Evolutionary conservation across 148 eudicot genomes (phyloP), one percentile per base, ranked within the genome.

Genomic region (Vaccinium macrocarpon): DNA sequence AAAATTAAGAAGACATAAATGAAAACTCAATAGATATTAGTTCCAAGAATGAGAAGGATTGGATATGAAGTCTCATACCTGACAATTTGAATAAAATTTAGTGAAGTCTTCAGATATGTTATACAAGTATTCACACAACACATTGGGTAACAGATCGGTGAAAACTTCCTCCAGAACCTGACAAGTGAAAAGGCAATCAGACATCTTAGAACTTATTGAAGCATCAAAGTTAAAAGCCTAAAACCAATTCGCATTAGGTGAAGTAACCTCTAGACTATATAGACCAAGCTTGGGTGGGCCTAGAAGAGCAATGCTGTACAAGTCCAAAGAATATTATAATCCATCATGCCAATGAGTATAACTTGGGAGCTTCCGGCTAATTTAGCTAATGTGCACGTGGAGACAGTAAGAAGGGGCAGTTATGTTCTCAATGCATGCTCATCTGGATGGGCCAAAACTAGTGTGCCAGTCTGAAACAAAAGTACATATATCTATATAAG

Each of bases 111-210:
- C 98, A 5, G 99, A 96, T 56, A 96, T 79, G 83, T 88, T 88
- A 82, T 93, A 96, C 52, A 96, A 86, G 88, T 93, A 96, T 87
- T 94, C 97, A 46, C 99, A 96, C 82, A 96, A 68, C 35, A 91
- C 86, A 80, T 94, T 93, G 32, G 99, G 98, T 57, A 91, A 88
- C 42, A 96, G 93, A 89, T 84, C 91, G 81, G 87, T 91, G 88
- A 92, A 91, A 68, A 98, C 93, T 56, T 96, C 98, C 84, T 96
- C 95, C 19, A 94, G 98, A 87, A 92, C 27, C 99, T 96, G 91
- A 53, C 50, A 29, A 61, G 84, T 53, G 14, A 61, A 15, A 76
- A 32, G 50, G 74, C 49, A 79, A 76, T 27, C n/a, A 32, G 23
- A 66, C 55, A 11, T 23, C 10, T 68, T 29, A 68, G 73, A 68